Base-by-base conservation (phyloP, 352 stramenopile genomes). In the Phytophthora megakarya region DNA sequence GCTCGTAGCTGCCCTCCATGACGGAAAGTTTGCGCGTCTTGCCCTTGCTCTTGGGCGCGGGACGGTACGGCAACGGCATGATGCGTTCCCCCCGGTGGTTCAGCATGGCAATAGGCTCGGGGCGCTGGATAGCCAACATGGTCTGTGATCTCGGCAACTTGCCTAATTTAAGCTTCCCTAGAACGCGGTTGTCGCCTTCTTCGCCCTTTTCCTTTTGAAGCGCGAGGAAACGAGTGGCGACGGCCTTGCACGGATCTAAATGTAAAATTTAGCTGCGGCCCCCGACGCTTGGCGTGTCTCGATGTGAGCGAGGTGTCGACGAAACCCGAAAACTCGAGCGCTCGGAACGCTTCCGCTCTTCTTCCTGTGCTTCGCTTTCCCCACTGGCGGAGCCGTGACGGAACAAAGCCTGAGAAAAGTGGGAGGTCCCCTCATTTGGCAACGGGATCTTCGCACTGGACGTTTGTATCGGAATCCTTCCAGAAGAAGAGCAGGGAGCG, bases 81-180 rank as follows among this genome's bases (percentile, higher is more conserved):
- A 80, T 62, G 44, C 65, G 72, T 59, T 80, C 72, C 6, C 72
- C 72, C 22, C 72, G 69, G 58, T 78, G 72, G 47, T 80, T 78
- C 28, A 78, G 30, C 69, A 77, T 72, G 15, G 48, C 42, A 22
- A 42, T 54, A 5, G 70, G 65, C 51, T 72, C 60, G 10, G 61
- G 47, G 18, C 40, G 69, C 16, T 35, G 43, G 3, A 74, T 61
- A 1, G 60, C 59, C 60, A 77, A 38, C 69, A 76, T 76, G 11
- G 25, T 42, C 25, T 49, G 21, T 54, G 26, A 51, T 55, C 13
- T 51, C 21, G 30, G 19, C n/a, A n/a, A 15, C 46, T 46, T 13
- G 22, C 47, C n/a, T 44, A 40, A 39, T 13, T 18, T 16, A 51
- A 48, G 26, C 30, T 5, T 32, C 19, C 21, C 25, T 53, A 7